phyloP scores from a whole-genome alignment of 768 basidiomycete genomes.

The Pholiota conissans region DNA sequence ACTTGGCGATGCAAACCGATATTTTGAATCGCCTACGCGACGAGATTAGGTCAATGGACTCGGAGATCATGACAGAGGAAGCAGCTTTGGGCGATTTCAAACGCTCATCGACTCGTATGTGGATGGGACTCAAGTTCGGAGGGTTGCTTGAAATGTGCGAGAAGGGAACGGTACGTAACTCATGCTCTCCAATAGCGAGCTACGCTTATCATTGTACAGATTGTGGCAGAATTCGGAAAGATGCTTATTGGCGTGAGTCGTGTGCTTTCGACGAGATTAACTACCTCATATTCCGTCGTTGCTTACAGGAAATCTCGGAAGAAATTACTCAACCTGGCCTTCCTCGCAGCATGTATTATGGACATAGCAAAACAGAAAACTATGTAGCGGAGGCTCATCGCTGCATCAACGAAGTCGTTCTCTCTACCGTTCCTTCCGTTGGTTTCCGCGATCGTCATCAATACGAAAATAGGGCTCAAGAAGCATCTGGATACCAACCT shows the following conservation, averaged over 20 bases:
- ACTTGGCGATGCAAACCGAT: conserved; percentile 71
- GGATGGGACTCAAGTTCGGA: conserved; percentile 86
- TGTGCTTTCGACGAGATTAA: background rate
- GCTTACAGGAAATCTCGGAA: conserved; percentile 70
- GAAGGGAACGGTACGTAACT: conserved; percentile 58
- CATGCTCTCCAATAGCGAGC: background rate
- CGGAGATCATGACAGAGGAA: conserved; percentile 83
- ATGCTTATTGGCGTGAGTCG: conserved; percentile 43
- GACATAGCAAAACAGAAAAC: conserved; percentile 60
- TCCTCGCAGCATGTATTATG: conserved; percentile 69
- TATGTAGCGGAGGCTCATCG: conserved; percentile 64
- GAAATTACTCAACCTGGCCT: conserved; percentile 81
- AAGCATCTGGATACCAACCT: conserved; percentile 4
- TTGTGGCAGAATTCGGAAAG: conserved; percentile 56
- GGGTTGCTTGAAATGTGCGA: conserved; percentile 83
- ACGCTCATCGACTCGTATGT: conserved; percentile 62
- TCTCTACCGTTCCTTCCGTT: conserved; percentile 40
- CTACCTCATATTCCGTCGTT: too few species aligned
- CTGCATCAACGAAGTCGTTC: conserved; percentile 50
- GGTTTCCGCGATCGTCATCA: conserved; percentile 22
- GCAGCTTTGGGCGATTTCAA: conserved; percentile 83
- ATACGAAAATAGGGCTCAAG: conserved; percentile 14
- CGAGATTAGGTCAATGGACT: conserved; percentile 77
- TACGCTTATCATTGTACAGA: conserved; percentile 29
- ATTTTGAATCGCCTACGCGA: conserved; percentile 66